Percentiles rank a stretch among this genome's conserved stretches.
These are phyloP conservation scores for Apiotrichum porosum DNA, from an alignment of 1,284 basidiomycete genomes.

Conservation along the genomic window DNA sequence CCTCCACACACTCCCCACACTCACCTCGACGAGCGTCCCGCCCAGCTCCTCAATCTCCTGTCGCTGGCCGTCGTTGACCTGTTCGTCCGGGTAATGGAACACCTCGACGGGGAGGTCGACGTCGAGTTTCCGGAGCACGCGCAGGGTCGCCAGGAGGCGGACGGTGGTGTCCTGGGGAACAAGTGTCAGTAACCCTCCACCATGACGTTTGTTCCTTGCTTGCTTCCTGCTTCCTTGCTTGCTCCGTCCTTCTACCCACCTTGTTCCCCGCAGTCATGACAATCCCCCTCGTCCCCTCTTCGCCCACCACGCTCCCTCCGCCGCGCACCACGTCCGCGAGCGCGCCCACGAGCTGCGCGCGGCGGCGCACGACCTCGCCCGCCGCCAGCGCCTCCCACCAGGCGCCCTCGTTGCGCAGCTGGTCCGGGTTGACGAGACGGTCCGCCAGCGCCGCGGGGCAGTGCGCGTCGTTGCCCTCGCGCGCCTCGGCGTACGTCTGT, in stretches of 20 bases:
- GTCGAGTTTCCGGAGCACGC: conserved; percentile 40
- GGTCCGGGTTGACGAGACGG: conserved; percentile 46
- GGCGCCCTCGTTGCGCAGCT: conserved; percentile 38
- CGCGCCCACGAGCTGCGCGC: conserved; percentile 42
- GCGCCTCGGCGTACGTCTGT: conserved; percentile 16
- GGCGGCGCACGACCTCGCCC: conserved; percentile 32
- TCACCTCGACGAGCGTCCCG: conserved; percentile 36
- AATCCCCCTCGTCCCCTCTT: conserved; percentile 38
- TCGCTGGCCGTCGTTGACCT: conserved; percentile 31
- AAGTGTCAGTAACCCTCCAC: background rate
- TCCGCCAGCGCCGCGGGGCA: conserved; percentile 39
- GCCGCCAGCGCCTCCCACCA: conserved; percentile 40
- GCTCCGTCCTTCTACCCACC: conserved; percentile 26
- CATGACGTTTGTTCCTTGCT: conserved; percentile 5
- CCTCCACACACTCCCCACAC: too few relatives aligned
- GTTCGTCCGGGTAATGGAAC: conserved; percentile 50
- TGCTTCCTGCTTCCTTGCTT: too few relatives aligned
- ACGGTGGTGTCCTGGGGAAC: conserved; percentile 45
- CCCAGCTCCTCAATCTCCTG: conserved; percentile 42
- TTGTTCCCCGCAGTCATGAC: conserved; percentile 51
- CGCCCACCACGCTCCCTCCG: conserved; percentile 33
- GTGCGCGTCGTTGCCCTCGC: conserved; percentile 16
- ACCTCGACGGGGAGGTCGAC: conserved; percentile 49
- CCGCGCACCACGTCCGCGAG: conserved; percentile 29
- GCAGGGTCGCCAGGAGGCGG: conserved; percentile 44